A percentile compares a stretch with the other conserved stretches of the same genome.
Evolutionary conservation across 2,329 filamentous ascomycete species (phyloP).

Genomic region (Trichoderma koningii): DNA sequence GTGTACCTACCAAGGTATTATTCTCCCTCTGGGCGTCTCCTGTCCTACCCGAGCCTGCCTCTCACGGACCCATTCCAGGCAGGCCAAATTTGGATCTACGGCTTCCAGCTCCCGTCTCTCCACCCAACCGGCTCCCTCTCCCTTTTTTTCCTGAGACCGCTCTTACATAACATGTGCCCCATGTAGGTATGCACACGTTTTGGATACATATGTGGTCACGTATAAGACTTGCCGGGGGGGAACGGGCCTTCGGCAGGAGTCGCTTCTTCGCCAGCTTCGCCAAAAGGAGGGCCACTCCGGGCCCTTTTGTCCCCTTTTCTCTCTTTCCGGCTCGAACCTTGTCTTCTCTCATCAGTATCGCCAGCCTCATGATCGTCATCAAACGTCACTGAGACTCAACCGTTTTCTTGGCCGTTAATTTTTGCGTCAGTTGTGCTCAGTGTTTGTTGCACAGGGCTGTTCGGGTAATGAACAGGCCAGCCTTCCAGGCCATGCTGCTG

Average conservation of each 20-base stretch:
- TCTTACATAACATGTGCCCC: neutral
- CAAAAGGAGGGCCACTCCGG: neutral
- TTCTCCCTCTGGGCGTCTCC: neutral
- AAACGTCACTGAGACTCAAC: neutral
- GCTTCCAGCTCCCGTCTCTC: neutral
- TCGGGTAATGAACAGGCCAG: neutral
- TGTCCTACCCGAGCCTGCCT: slow-evolving; percentile 1
- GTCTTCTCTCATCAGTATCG: neutral
- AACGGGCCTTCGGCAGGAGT: neutral
- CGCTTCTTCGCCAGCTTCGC: neutral
- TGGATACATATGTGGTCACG: too few relatives aligned
- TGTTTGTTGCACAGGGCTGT: neutral
- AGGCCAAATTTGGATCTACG: neutral
- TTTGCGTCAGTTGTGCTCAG: neutral
- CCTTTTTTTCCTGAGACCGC: neutral
- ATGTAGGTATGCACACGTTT: neutral
- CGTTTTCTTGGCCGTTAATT: neutral
- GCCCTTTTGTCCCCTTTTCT: neutral
- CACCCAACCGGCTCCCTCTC: too few relatives aligned
- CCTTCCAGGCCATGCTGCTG: neutral
- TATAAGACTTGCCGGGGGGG: too few relatives aligned
- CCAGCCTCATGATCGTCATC: neutral
- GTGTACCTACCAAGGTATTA: too few relatives aligned
- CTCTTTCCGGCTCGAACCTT: neutral
- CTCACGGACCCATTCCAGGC: slow-evolving; percentile 1